phyloP scores from a whole-genome alignment of 1,139 yeast genomes.

The Kodamaea anthophila region DNA sequence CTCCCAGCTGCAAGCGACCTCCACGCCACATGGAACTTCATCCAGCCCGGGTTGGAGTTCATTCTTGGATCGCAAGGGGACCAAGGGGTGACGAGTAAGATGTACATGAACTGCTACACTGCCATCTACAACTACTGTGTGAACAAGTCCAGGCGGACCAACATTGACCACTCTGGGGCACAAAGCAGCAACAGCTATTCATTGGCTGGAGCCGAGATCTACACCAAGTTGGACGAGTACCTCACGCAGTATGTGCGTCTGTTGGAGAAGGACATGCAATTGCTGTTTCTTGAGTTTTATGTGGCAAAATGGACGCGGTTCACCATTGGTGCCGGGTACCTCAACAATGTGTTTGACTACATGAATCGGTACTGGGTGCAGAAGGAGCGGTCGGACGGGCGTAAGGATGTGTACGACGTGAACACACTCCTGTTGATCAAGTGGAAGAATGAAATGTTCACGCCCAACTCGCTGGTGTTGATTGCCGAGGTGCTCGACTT shows the following conservation, averaged over 20 bases:
- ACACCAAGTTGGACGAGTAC: slow-evolving; percentile 63
- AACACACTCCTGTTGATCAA: slow-evolving; percentile 79
- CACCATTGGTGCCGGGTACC: slow-evolving; percentile 84
- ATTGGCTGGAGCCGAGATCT: slow-evolving; percentile 84
- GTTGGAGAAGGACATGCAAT: slow-evolving; percentile 47
- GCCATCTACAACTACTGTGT: slow-evolving; percentile 94
- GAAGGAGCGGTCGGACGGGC: slow-evolving; percentile 94
- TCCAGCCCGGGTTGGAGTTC: slow-evolving; percentile 67
- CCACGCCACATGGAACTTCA: slow-evolving; percentile 68
- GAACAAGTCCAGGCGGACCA: slow-evolving; percentile 54
- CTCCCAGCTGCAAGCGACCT: slow-evolving; percentile 42
- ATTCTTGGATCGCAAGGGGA: slow-evolving; percentile 63
- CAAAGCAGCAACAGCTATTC: slow-evolving; percentile 31
- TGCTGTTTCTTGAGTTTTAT: slow-evolving; percentile 75
- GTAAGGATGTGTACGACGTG: slow-evolving; percentile 84
- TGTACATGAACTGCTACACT: slow-evolving; percentile 71
- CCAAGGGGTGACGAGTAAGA: slow-evolving; percentile 61
- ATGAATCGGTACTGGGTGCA: slow-evolving; percentile 97
- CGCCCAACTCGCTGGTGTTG: slow-evolving; percentile 52
- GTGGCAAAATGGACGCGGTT: slow-evolving; percentile 85
- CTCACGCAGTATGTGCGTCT: slow-evolving; percentile 54
- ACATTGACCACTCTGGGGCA: slow-evolving; percentile 23
- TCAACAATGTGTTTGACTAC: slow-evolving; percentile 91
- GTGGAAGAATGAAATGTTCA: slow-evolving; percentile 84
- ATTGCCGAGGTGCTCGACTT: slow-evolving; percentile 69